Evolutionary conservation across 164 flowering plant genomes (phyloP).

Genomic region (Nymphaea thermarum): DNA sequence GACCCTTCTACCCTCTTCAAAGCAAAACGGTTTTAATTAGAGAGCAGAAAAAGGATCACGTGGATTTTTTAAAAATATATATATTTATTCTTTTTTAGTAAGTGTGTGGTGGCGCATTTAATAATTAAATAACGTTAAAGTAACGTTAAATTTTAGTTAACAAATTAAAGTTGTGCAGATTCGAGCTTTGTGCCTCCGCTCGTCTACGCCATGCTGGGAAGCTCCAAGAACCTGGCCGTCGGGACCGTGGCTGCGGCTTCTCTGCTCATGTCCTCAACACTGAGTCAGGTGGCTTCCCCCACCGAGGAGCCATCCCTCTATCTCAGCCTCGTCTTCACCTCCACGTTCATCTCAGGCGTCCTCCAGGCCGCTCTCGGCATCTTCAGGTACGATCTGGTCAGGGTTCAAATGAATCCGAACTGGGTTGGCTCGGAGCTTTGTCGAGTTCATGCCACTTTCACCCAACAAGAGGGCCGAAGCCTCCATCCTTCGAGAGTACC

Average conservation of each 20-base stretch:
- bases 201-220: constrained; percentile 63
- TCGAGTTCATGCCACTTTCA: too few species aligned
- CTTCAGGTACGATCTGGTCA: constrained; percentile 28
- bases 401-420: not conserved
- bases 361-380: constrained; percentile 45
- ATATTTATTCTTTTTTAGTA: too few species aligned
- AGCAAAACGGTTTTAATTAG: too few species aligned
- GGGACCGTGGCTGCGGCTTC: constrained; percentile 76
- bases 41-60: too few species aligned
- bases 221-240: constrained; percentile 64
- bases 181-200: constrained; percentile 85
- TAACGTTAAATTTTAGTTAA: too few species aligned
- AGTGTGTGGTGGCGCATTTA: too few species aligned
- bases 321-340: constrained; percentile 49
- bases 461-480: too few species aligned
- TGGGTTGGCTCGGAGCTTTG: too few species aligned
- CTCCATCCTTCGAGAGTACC: too few species aligned
- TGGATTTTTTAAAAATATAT: too few species aligned
- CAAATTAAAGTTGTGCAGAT: constrained; percentile 27
- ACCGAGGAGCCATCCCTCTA: constrained; percentile 35
- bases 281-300: constrained; percentile 21
- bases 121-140: too few species aligned
- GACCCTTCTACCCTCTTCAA: too few species aligned
- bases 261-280: constrained; percentile 34
- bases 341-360: constrained; percentile 64